Evolutionary conservation across 202 grass and related monocot species (phyloP), one percentile per base, ranked within the genome.

Genomic region (Thinopyrum obtusiflorum): DNA sequence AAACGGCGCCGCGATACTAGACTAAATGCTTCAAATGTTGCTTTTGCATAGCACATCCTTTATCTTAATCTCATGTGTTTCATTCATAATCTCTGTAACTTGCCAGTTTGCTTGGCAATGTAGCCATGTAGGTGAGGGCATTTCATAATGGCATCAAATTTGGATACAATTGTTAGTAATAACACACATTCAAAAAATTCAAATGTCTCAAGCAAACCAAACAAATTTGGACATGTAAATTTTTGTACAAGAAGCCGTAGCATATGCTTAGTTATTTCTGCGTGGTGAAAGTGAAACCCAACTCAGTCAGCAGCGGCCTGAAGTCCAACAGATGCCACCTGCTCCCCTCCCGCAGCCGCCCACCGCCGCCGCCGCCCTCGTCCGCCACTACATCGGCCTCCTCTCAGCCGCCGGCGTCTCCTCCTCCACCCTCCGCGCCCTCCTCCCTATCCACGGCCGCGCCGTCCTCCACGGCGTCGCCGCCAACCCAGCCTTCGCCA

Each of bases 371-470:
- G 9, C 57, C 11, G 73, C 61, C 65, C 25, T 84, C 37, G 61
- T 80, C 21, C 79, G 82, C 31, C 85, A 60, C 40, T 80, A 40
- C 76, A 84, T 24, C 61, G 68, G 88, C 75, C 80, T 80, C 68
- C 32, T 79, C 75, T 47, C 87, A 46, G 55, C 61, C 27, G 85
- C 60, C 60, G 11, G 28, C 83, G 4, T 35, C 49, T 31, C 44
- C 1, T 2, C 14, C 2, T 7, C 24, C 8, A 88, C 91, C 24
- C 81, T 95, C 47, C 57, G 76, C n/a, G 35, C 65, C 11, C 91
- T 98, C 68, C 77, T 89, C 13, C 73, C 63, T 1, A 86, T 95
- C 83, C 95, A 98, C 53, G 91, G 78, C 14, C 81, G 89, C 31
- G 86, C 92, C 53, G 40, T 98, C 27, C 79, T 83, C 17, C 67